Evolutionary conservation across 805 yeast genomes (phyloP).

Genomic region (Candida hungchunana): DNA sequence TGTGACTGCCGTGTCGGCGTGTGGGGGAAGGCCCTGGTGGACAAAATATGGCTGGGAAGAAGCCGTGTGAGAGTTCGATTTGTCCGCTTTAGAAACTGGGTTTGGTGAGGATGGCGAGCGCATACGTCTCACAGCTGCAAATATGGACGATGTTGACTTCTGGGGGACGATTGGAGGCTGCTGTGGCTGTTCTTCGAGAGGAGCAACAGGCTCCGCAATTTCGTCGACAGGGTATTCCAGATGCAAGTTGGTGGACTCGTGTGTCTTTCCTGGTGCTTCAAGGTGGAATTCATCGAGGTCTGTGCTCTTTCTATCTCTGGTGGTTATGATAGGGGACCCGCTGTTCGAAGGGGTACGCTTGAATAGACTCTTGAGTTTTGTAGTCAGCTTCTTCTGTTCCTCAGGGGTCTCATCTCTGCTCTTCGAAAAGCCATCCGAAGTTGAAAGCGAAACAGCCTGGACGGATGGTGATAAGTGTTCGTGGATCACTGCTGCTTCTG

Average conservation of each 20-base stretch:
- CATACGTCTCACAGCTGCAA: constrained; percentile 27
- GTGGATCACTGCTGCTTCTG: constrained; percentile 13
- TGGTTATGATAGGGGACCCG: constrained; percentile 14
- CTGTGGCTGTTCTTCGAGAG: constrained; percentile 8
- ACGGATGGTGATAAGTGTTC: constrained; percentile 12
- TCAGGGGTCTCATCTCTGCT: not conserved
- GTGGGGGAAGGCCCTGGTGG: constrained; percentile 58
- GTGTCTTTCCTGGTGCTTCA: constrained; percentile 16
- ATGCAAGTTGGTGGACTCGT: constrained; percentile 10
- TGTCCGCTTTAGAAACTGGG: constrained; percentile 14
- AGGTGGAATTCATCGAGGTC: constrained; percentile 11
- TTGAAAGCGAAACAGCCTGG: constrained; percentile 1
- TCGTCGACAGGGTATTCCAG: constrained; percentile 11
- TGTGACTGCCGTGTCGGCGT: constrained; percentile 26
- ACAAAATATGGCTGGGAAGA: constrained; percentile 47
- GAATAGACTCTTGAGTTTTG: constrained; percentile 24
- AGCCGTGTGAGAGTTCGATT: constrained; percentile 13
- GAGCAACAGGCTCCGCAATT: constrained; percentile 1
- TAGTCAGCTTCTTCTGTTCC: constrained; percentile 15
- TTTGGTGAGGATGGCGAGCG: constrained; percentile 32
- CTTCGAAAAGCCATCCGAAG: not conserved
- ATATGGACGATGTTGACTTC: constrained; percentile 10
- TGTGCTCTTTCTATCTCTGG: constrained; percentile 9
- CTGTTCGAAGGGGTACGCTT: constrained; percentile 15
- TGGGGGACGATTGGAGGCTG: constrained; percentile 8